Conservation (phyloP, 1,139 yeast genomes). For the Magnusiomyces tetraspermus region DNA sequence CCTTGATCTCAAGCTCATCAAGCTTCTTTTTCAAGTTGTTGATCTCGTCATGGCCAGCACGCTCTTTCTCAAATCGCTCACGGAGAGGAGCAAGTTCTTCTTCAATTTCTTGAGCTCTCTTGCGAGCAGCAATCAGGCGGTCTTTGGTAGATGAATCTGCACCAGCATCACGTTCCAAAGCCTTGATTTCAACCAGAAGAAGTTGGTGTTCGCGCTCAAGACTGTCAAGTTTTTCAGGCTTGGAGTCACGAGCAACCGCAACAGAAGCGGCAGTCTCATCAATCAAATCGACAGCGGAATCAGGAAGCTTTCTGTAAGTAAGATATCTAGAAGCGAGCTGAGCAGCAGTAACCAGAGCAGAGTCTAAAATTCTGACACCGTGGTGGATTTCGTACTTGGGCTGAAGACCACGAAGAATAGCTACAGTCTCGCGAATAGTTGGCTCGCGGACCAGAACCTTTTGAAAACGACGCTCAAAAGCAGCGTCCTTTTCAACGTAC, state of each 20-base stretch:
- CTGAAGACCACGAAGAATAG: constrained; percentile 92
- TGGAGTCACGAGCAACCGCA: constrained; percentile 91
- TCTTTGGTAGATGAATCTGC: constrained; percentile 83
- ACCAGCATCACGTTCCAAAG: constrained; percentile 90
- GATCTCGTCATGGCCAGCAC: constrained; percentile 83
- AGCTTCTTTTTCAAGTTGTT: constrained; percentile 81
- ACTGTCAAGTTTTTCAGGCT: constrained; percentile 92
- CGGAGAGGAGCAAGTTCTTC: constrained; percentile 80
- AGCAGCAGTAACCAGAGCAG: constrained; percentile 91
- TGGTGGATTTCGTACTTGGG: constrained; percentile 96
- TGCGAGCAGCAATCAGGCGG: constrained; percentile 67
- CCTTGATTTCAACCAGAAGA: constrained; percentile 90
- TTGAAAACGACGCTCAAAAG: constrained; percentile 97
- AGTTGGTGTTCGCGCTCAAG: constrained; percentile 87
- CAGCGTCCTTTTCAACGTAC: constrained; percentile 92
- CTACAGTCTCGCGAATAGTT: constrained; percentile 84
- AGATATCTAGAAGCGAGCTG: constrained; percentile 89
- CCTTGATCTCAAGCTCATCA: constrained; percentile 87
- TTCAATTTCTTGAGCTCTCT: constrained; percentile 71
- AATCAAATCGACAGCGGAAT: constrained; percentile 92
- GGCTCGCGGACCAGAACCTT: constrained; percentile 94
- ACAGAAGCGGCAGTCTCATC: constrained; percentile 97
- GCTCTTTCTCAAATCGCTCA: constrained; percentile 78
- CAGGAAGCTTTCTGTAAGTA: constrained; percentile 93
- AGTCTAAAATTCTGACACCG: constrained; percentile 92